These are phyloP conservation scores for Singerocomus inundabilis DNA, from an alignment of 1,284 basidiomycete genomes.

Conservation along the genomic window DNA sequence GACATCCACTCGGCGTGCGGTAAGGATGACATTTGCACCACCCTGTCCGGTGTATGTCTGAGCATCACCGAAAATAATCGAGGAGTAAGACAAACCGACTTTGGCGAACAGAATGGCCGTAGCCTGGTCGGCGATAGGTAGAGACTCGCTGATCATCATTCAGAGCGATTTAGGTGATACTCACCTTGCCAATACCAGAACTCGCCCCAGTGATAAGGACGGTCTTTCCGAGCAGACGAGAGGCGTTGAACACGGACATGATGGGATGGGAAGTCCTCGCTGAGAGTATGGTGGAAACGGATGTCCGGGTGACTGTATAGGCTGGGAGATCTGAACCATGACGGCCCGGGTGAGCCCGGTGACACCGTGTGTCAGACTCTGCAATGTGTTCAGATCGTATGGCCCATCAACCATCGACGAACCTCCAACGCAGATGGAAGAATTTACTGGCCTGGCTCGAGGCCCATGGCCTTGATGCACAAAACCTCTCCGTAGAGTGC, in stretches of 20 bases:
- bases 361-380: too few relatives aligned
- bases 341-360: too few relatives aligned
- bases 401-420: constrained; percentile 2
- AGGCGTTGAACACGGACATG: constrained; percentile 79
- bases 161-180: neutral
- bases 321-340: too few relatives aligned
- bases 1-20: constrained; percentile 66
- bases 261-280: constrained; percentile 19
- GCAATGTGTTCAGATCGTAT: constrained; percentile 3
- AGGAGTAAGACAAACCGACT: constrained; percentile 38
- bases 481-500: constrained; percentile 45
- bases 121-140: constrained; percentile 45
- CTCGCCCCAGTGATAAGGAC: constrained; percentile 87
- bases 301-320: neutral
- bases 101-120: constrained; percentile 84
- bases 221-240: constrained; percentile 78
- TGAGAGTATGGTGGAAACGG: constrained; percentile 5
- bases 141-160: neutral
- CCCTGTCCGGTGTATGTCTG: constrained; percentile 43
- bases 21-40: constrained; percentile 75
- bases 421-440: constrained; percentile 41
- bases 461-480: constrained; percentile 49
- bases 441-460: constrained; percentile 56
- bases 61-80: neutral
- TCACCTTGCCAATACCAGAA: constrained; percentile 77